Evolutionary conservation across 2,329 filamentous ascomycete genomes (phyloP), one percentile per base, ranked within the genome.

Genomic region (Microsporum audouinii): DNA sequence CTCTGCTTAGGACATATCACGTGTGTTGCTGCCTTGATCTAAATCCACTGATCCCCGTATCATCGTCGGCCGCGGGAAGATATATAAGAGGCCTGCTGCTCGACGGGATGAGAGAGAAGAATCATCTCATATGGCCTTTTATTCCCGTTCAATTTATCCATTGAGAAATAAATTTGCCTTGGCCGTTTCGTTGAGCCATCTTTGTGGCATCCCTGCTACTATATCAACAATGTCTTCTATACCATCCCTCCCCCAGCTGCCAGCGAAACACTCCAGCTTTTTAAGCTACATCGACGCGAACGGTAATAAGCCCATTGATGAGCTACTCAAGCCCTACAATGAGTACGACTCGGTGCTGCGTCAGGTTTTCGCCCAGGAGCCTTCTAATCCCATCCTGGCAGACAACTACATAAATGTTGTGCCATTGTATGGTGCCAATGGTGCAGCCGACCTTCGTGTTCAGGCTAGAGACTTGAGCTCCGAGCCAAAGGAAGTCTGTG

Each of bases 291-390:
- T 57, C 55, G 39, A 41, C 10, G 34, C 55, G 5, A 57, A 57
- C 23, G 5, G 8, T 23, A 33, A 57, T 38, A 31, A 12, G n/a
- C 55, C 55, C 6, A 39, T 57, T 33, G 17, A 29, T 27, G 55
- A 45, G 27, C 38, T 59, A 63, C 59, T 69, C 12, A 38, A 63
- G n/a, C 68, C 70, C 0, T 72, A 66, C 66, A 68, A 70, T 39
- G 60, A 39, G 4, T 72, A 68, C 57, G 70, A 72, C 55, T 63
- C 62, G 31, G 69, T 65, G 60, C 63, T 72, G n/a, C 67, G 71
- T 43, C 66, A 72, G 60, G 62, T 70, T 31, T 72, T 68, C 59
- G 71, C 71, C 6, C 70, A 71, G 56, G 63, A 71, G 7, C 71
- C 66, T 4, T 39, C 63, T 51, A 62, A 70, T 60, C 57, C 63